A percentile compares a stretch with the other conserved stretches of the same genome.
These are phyloP conservation scores for Puccinellia tenuiflora DNA, from an alignment of 176 grass and related monocot genomes.

Conservation along the genomic window DNA sequence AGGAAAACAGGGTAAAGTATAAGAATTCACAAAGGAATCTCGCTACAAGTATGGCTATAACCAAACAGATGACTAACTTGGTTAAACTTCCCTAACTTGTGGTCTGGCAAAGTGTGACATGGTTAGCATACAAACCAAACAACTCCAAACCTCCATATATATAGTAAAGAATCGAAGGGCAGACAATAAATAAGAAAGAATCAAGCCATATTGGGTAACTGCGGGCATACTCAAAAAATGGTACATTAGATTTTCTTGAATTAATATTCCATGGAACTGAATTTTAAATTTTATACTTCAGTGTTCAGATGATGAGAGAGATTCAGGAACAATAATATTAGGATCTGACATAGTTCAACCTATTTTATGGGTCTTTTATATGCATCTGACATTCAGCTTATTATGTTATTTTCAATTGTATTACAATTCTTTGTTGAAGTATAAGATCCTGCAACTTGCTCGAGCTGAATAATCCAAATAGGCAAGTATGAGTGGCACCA, in stretches of 20 bases:
- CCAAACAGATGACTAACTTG: not conserved
- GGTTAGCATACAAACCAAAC: not conserved
- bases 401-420: not conserved
- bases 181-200: constrained; percentile 9
- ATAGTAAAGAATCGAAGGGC: not conserved
- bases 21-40: not conserved
- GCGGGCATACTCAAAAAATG: not conserved
- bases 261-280: constrained; percentile 1
- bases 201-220: constrained; percentile 3
- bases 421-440: not conserved
- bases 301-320: not conserved
- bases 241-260: not conserved
- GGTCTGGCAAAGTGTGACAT: not conserved
- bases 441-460: constrained; percentile 16
- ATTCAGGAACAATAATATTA: constrained; percentile 10
- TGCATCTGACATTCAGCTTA: not conserved
- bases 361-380: not conserved
- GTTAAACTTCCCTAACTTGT: not conserved
- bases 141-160: not conserved
- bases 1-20: constrained; percentile 9
- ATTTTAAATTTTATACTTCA: not conserved
- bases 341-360: not conserved
- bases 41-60: not conserved
- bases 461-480: constrained; percentile 27
- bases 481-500: not conserved